A percentile compares a stretch with the other conserved stretches of the same genome.
Conservation (phyloP, 257 asterid species). For the Solanum neorickii region DNA sequence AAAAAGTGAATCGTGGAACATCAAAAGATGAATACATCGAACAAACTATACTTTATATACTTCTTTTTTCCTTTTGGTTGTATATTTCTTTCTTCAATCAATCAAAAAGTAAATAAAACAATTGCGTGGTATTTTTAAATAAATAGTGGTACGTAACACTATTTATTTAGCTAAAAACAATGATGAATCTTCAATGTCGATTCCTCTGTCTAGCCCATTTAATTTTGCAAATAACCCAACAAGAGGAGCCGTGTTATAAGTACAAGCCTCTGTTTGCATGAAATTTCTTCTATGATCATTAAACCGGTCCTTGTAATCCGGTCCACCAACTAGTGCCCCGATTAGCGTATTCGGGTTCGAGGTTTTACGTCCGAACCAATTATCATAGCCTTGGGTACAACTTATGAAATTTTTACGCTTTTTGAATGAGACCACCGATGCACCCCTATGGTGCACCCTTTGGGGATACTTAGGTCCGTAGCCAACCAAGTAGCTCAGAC, state of each 20-base stretch:
- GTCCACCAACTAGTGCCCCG: conserved; percentile 83
- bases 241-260: conserved; percentile 71
- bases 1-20: background rate
- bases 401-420: conserved; percentile 49
- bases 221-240: conserved; percentile 68
- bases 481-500: conserved; percentile 71
- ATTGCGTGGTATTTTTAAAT: background rate
- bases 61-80: background rate
- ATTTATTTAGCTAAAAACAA: background rate
- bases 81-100: background rate
- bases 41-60: background rate
- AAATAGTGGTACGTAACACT: background rate
- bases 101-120: background rate
- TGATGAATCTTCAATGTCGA: background rate
- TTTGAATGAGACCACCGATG: conserved; percentile 50
- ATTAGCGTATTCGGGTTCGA: conserved; percentile 54
- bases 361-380: conserved; percentile 40
- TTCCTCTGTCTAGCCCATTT: background rate
- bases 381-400: conserved; percentile 76
- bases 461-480: conserved; percentile 44
- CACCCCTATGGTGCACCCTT: conserved; percentile 78
- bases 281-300: conserved; percentile 55
- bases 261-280: conserved; percentile 86
- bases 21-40: background rate
- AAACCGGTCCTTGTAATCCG: conserved; percentile 45